Evolutionary conservation across 2,329 filamentous ascomycete genomes (phyloP), one percentile per base, ranked within the genome.

Genomic region (Apiospora kogelbergensis): DNA sequence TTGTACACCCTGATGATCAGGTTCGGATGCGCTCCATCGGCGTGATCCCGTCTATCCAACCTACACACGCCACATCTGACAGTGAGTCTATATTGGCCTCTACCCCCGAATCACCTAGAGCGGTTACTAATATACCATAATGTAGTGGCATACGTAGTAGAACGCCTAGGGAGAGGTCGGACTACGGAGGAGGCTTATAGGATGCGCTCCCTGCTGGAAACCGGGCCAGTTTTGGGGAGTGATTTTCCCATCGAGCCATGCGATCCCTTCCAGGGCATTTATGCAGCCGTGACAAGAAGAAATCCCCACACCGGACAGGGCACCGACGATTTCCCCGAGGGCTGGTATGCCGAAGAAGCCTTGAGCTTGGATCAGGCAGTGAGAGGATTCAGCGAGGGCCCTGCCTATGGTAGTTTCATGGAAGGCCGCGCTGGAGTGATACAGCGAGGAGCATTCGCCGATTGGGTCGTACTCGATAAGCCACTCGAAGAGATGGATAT

Each of bases 221-320:
- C 85, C 15, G 78, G 77, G 0, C 87, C 87, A 4, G 79, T 92
- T 0, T 82, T 93, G 1, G 91, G 91, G 2, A 91, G 89, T 65
- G 91, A 93, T 74, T 93, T 93, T 72, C 91, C 91, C 45, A 90
- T 93, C 9, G 90, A 93, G 76, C 90, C 90, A 2, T 86, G 90
- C 0, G 86, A 88, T 73, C 88, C 90, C 1, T 90, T 91, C 71
- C 85, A 90, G 68, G 91, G 90, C 22, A 88, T 93, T 45, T 93
- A 91, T 73, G 90, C 90, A 3, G 91, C 91, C 3, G 84, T 91
- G 2, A 85, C 89, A 13, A 82, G 91, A 68, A 85, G 84, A 48
- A 89, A 81, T 70, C 90, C 90, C 1, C 82, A 82, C 60, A 89
- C 88, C 0, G 87, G 86, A 0, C 80, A 79, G 1, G 85, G 85